phyloP scores from a whole-genome alignment of 2,329 filamentous ascomycete species.

The Neophaeococcomyces mojaviensis region DNA sequence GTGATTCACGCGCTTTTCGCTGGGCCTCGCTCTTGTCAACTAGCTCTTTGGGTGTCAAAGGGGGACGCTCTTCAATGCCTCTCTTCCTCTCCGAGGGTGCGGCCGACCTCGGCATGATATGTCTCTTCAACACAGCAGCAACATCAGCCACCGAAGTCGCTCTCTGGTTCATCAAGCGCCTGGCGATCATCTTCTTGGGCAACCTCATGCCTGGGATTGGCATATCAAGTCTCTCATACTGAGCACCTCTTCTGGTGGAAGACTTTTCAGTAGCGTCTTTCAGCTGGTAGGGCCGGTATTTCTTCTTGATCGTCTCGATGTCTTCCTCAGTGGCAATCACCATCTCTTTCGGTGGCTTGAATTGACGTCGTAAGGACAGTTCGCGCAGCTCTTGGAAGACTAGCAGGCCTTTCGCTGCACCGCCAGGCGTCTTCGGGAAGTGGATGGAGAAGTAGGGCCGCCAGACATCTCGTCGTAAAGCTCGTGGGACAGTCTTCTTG shows the following conservation, averaged over 20 bases:
- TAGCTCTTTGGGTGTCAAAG: conserved; percentile 21
- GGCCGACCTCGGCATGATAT: conserved; percentile 21
- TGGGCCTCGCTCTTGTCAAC: conserved; percentile 14
- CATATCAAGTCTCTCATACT: conserved; percentile 33
- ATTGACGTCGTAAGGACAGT: conserved; percentile 52
- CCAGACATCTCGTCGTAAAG: conserved; percentile 57
- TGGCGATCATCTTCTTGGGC: conserved; percentile 42
- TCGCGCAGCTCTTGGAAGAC: conserved; percentile 54
- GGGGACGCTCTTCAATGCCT: too few relatives aligned
- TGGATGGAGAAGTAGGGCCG: conserved; percentile 51
- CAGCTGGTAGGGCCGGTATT: conserved; percentile 20
- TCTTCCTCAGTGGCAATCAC: conserved; percentile 39
- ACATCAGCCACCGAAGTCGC: conserved; percentile 56
- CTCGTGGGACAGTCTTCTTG: conserved; percentile 54
- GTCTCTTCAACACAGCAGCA: conserved; percentile 44
- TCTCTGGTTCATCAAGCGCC: conserved; percentile 55
- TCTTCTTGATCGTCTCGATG: conserved; percentile 31
- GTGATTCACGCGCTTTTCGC: conserved; percentile 13
- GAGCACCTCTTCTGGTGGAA: conserved; percentile 26
- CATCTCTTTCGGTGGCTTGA: conserved; percentile 37
- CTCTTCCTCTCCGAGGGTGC: too few relatives aligned
- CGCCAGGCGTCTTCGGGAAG: conserved; percentile 40
- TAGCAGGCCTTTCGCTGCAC: conserved; percentile 40
- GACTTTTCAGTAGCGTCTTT: conserved; percentile 12
- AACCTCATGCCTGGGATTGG: conserved; percentile 37